Evolutionary conservation across 2,329 filamentous ascomycete species (phyloP).

Genomic region (Alternaria incomplexa): DNA sequence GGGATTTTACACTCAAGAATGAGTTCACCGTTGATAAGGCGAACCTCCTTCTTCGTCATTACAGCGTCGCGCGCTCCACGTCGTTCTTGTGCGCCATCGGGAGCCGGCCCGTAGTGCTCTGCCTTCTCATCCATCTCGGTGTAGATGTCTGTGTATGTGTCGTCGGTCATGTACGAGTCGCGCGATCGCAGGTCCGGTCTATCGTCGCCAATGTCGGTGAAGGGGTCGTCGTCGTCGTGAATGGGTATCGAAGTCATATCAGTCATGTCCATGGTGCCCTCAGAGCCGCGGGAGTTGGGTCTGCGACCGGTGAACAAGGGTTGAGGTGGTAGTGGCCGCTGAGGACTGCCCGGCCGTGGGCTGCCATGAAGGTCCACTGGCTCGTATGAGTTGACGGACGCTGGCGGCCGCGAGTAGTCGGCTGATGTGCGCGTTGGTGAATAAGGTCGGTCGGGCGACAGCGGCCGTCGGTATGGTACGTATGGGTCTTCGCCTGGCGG

Average conservation of each 20-base stretch:
- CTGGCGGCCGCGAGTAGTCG: constrained; percentile 75
- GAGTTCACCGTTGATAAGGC: constrained; percentile 95
- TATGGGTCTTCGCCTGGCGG: constrained; percentile 69
- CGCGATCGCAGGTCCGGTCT: constrained; percentile 67
- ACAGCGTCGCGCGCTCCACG: constrained; percentile 86
- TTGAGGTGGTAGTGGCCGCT: constrained; percentile 84
- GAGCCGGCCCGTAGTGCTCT: constrained; percentile 86
- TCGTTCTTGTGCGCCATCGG: constrained; percentile 83
- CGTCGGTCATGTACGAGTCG: constrained; percentile 67
- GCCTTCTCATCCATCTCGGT: constrained; percentile 62
- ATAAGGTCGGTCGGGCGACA: constrained; percentile 63
- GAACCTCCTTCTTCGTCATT: constrained; percentile 91
- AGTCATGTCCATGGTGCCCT: constrained; percentile 64
- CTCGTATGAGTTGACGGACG: constrained; percentile 77
- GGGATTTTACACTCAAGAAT: constrained; percentile 99
- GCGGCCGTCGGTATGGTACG: constrained; percentile 60
- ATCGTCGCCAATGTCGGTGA: constrained; percentile 67
- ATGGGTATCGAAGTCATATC: constrained; percentile 77
- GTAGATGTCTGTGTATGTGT: constrained; percentile 62
- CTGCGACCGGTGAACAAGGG: constrained; percentile 74
- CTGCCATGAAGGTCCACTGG: constrained; percentile 87
- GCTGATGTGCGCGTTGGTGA: constrained; percentile 59
- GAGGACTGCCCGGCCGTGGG: constrained; percentile 84
- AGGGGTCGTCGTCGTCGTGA: constrained; percentile 68
- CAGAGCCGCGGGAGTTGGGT: constrained; percentile 52